phyloP scores from a whole-genome alignment of 345 rosid genomes.

The Brassica nigra region DNA sequence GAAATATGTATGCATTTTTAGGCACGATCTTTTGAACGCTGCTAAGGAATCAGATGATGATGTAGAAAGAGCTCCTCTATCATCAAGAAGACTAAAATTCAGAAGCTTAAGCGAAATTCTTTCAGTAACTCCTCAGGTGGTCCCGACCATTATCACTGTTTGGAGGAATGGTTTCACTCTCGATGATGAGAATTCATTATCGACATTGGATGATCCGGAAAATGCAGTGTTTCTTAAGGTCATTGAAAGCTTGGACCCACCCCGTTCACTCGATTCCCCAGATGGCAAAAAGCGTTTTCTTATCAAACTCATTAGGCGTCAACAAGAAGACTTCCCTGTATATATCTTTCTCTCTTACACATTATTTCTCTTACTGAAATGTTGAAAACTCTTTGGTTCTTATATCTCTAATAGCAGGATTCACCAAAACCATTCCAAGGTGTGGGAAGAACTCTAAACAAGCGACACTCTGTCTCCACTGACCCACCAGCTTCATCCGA shows the following conservation, averaged over 20 bases:
- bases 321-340: neutral
- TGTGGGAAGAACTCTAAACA: constrained; percentile 57
- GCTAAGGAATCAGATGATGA: constrained; percentile 41
- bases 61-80: constrained; percentile 44
- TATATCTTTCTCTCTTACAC: neutral
- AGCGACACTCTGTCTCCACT: constrained; percentile 24
- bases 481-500: constrained; percentile 40
- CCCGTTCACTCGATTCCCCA: neutral
- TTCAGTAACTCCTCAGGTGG: constrained; percentile 42
- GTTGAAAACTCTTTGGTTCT: neutral
- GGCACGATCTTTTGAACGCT: neutral
- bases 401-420: constrained; percentile 42
- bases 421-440: constrained; percentile 61
- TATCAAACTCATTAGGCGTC: neutral
- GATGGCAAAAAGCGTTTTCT: neutral
- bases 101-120: neutral
- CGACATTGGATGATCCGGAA: neutral
- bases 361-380: neutral
- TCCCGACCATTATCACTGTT: constrained; percentile 47
- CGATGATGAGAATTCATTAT: neutral
- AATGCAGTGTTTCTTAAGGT: neutral
- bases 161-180: constrained; percentile 59
- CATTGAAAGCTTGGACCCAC: neutral
- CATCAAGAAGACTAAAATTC: neutral
- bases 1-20: no score